Evolutionary conservation across 192 early-diverging fungal species (phyloP), one percentile per base, ranked within the genome.

Genomic region (Umbelopsis isabellina): DNA sequence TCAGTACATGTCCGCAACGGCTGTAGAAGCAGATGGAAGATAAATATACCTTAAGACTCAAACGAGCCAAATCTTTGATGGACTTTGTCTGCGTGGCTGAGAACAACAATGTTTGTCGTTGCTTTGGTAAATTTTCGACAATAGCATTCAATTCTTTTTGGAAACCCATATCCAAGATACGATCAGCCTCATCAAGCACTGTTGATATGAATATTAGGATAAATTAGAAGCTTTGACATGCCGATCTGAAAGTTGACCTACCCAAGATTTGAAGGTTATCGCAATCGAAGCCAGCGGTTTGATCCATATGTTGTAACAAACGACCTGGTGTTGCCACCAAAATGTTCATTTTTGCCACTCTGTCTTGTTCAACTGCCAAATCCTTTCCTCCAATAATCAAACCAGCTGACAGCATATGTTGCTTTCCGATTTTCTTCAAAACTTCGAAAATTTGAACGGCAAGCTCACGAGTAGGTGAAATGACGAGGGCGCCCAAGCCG

Each of bases 41-140:
- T 0, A 27, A 13, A 51, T 16, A 35, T 72, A 86, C 85, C 75
- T 85, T 86, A 48, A 98, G 78, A 75, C 92, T 94, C 23, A 99
- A 84, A 16, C 97, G 80, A 7, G 95, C 96, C 66, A 99, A 75
- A 79, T 99, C 97, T 75, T 91, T 92, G 37, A 99, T 94, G 30
- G 92, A 93, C 55, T 96, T 95, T 15, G 97, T 98, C 84, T 98
- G 96, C 11, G 97, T 99, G 6, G 97, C 97, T 46, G 96, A 97
- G 68, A 99, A 99, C 51, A 99, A 79, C 71, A 98, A 83, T 2
- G 97, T 99, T 72, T 97, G 95, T 30, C 97, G 83, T 30, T 92
- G 79, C 33, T 75, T 85, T 16, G 96, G 95, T 76, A 99, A 75
- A 68, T 93, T 93, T 53, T 85, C 90, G 13, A 95, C 81, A 64